These are phyloP conservation scores for Coemansia sp. DNA, from an alignment of 192 early-diverging fungal genomes.

Conservation along the genomic window DNA sequence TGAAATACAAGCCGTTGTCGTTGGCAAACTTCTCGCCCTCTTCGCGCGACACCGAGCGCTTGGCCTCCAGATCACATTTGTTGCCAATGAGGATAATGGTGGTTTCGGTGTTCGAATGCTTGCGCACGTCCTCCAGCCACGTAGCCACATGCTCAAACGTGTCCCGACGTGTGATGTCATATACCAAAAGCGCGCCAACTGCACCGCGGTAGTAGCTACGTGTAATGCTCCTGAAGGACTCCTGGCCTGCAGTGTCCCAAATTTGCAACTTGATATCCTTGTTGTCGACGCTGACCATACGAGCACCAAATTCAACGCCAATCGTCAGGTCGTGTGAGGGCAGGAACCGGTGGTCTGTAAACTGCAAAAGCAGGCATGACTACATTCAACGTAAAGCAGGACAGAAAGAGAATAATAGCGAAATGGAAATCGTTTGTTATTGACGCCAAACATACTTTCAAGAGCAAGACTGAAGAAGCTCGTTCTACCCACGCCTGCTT, in stretches of 20 bases:
- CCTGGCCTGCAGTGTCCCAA: slow-evolving; percentile 92
- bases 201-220: slow-evolving; percentile 82
- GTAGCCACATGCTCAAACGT: slow-evolving; percentile 74
- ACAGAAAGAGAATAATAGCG: neutral
- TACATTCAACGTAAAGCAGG: slow-evolving; percentile 31
- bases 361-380: slow-evolving; percentile 77
- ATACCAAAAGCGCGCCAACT: slow-evolving; percentile 76
- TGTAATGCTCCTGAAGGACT: slow-evolving; percentile 83
- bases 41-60: slow-evolving; percentile 76
- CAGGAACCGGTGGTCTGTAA: slow-evolving; percentile 79
- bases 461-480: neutral
- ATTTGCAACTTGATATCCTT: slow-evolving; percentile 90
- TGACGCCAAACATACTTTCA: neutral
- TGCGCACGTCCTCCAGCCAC: slow-evolving; percentile 85
- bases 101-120: slow-evolving; percentile 87
- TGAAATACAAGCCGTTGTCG: slow-evolving; percentile 82
- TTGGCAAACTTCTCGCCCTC: slow-evolving; percentile 87
- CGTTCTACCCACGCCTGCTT: neutral
- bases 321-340: slow-evolving; percentile 81
- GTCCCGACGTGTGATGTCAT: slow-evolving; percentile 80
- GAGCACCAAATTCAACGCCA: slow-evolving; percentile 82
- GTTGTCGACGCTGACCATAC: slow-evolving; percentile 70
- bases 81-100: slow-evolving; percentile 90
- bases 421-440: neutral
- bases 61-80: slow-evolving; percentile 84